A percentile compares a stretch with the other conserved stretches of the same genome.
These are phyloP conservation scores for Suillus subaureus DNA, from an alignment of 768 basidiomycete species.

Conservation along the genomic window DNA sequence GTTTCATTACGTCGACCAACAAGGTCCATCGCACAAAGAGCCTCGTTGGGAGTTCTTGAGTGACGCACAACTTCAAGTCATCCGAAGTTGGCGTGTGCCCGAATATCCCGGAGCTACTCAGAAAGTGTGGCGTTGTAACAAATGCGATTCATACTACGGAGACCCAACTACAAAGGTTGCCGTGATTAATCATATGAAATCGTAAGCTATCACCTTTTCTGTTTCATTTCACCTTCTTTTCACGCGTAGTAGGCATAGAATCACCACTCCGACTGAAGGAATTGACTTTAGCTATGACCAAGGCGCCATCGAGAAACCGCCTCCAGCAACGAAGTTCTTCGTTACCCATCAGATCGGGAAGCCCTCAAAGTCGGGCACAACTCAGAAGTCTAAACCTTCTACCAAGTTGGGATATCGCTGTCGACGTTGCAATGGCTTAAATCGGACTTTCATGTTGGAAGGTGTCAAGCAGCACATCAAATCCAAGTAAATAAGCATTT, in stretches of 20 bases:
- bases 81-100: neutral
- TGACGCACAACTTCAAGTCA: neutral
- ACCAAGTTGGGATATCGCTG: neutral
- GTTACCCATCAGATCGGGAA: neutral
- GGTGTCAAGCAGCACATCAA: constrained; percentile 1
- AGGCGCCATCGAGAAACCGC: neutral
- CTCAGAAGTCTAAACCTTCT: neutral
- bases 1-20: neutral
- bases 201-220: neutral
- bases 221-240: neutral
- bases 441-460: neutral
- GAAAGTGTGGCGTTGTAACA: neutral
- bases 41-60: constrained; percentile 4
- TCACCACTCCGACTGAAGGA: neutral
- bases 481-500: neutral
- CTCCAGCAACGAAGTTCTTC: neutral
- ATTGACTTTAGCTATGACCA: constrained; percentile 1
- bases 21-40: neutral
- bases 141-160: neutral
- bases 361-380: neutral
- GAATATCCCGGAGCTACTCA: neutral
- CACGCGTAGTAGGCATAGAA: neutral
- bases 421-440: neutral
- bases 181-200: neutral
- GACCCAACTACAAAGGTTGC: fast-evolving